Percentiles rank a stretch among this genome's conserved stretches.
Evolutionary conservation across 768 basidiomycete genomes (phyloP).

Genomic region (Pulveroboletus ravenelii): DNA sequence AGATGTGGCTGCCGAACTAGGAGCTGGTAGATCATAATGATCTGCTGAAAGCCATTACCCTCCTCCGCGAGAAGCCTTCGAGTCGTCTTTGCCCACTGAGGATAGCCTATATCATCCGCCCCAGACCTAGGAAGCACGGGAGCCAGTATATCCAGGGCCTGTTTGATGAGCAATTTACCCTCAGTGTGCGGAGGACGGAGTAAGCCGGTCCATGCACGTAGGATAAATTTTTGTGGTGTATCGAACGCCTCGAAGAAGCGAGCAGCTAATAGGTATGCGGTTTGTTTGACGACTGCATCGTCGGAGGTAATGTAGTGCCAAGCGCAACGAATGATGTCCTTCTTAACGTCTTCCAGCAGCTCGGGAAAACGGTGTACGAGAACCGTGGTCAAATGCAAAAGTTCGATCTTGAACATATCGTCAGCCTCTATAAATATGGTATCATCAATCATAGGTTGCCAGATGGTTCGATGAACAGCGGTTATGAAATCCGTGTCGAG

Average conservation of each 20-base stretch:
- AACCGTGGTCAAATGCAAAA: constrained; percentile 83
- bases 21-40: constrained; percentile 83
- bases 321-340: constrained; percentile 89
- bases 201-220: constrained; percentile 87
- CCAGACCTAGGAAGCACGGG: constrained; percentile 70
- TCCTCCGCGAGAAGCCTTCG: constrained; percentile 87
- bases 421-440: constrained; percentile 54
- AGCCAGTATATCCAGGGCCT: constrained; percentile 83
- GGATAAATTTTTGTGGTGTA: constrained; percentile 85
- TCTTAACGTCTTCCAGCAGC: constrained; percentile 78
- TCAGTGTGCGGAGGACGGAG: constrained; percentile 80
- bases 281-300: constrained; percentile 89
- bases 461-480: constrained; percentile 68
- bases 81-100: constrained; percentile 82
- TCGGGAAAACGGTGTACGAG: constrained; percentile 80
- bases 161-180: constrained; percentile 67
- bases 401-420: constrained; percentile 86
- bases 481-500: constrained; percentile 68
- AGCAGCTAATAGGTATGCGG: constrained; percentile 84
- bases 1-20: constrained; percentile 87
- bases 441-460: constrained; percentile 70
- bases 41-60: constrained; percentile 60
- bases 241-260: constrained; percentile 89
- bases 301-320: constrained; percentile 86
- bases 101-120: constrained; percentile 53